phyloP scores from a whole-genome alignment of 371 early-diverging fungal species.

The Mortierella sp. region DNA sequence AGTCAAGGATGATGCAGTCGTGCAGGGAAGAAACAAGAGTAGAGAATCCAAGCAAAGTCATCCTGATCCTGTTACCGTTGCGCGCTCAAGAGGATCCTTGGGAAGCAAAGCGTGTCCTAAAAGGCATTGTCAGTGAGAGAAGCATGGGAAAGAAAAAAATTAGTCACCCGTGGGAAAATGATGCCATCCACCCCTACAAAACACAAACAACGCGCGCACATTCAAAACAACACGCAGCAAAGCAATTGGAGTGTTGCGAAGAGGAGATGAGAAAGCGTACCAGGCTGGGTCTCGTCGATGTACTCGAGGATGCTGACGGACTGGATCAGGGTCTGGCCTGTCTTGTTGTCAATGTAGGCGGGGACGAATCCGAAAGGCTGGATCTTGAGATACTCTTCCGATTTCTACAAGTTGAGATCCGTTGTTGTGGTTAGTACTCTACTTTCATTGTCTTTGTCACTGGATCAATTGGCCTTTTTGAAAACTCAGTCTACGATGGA shows the following conservation, averaged over 20 bases:
- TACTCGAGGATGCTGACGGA: constrained; percentile 91
- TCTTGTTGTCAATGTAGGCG: constrained; percentile 66
- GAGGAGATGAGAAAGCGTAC: constrained; percentile 26
- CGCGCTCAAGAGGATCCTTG: constrained; percentile 71
- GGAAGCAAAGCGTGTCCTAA: constrained; percentile 80
- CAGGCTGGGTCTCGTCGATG: constrained; percentile 84
- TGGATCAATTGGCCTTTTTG: too few relatives aligned
- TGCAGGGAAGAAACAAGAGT: background rate
- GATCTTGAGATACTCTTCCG: constrained; percentile 66
- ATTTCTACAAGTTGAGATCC: constrained; percentile 42
- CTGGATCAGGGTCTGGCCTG: constrained; percentile 71
- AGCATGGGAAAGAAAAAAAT: background rate
- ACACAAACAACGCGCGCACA: background rate
- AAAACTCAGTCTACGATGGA: background rate
- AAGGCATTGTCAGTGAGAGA: background rate
- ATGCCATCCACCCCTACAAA: background rate
- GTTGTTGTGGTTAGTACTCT: background rate
- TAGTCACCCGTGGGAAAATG: constrained; percentile 41
- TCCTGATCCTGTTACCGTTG: constrained; percentile 59
- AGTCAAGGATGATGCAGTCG: background rate
- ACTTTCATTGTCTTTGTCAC: background rate
- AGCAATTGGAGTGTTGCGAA: background rate
- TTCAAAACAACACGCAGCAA: background rate
- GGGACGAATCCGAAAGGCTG: constrained; percentile 86
- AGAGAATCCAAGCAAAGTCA: background rate